Evolutionary conservation across 2,329 filamentous ascomycete genomes (phyloP), one percentile per base, ranked within the genome.

Genomic region (Sarocladiaceae sp.): DNA sequence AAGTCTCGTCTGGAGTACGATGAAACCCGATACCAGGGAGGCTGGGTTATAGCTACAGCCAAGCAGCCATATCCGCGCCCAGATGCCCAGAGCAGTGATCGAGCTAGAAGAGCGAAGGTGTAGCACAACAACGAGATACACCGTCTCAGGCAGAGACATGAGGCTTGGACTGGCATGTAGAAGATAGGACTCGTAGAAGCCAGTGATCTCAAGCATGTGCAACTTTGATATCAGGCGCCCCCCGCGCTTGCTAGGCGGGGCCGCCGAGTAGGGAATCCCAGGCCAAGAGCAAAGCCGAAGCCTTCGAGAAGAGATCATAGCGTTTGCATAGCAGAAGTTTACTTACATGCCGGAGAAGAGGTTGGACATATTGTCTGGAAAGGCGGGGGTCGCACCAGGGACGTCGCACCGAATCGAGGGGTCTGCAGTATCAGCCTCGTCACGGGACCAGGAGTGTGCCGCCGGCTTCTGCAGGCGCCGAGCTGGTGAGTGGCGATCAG

Each of bases 281-380:
- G 12, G 11, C 22, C 4, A 4, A 6, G 11, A n/a, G 10, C 11
- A 25, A n/a, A 44, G 22, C 17, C 20, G 6, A 15, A n/a, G 22
- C 20, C 28, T 20, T 7, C 33, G 12, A 44, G 7, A 26, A n/a
- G 22, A 26, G 28, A 44, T 7, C 11, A 8, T 8, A 22, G 28
- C n/a, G 7, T 48, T 4, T 20, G 13, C 20, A 20, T 52, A 51
- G 53, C 54, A 55, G 58, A 47, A 52, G 51, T 55, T 52, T 56
- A 79, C 79, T 78, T 72, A 82, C 79, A 82, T 82, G 68, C 79
- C 78, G 62, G 78, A 82, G 65, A 82, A 82, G 61, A 82, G 70
- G 70, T 80, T 81, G 60, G 79, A 82, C 78, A 82, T 82, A 64
- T 61, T 71, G 60, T 59, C 54, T 51, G 52, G 31, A 54, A 49